These are phyloP conservation scores for Huntiella omanensis DNA, from an alignment of 2,329 filamentous ascomycete genomes.

Conservation along the genomic window DNA sequence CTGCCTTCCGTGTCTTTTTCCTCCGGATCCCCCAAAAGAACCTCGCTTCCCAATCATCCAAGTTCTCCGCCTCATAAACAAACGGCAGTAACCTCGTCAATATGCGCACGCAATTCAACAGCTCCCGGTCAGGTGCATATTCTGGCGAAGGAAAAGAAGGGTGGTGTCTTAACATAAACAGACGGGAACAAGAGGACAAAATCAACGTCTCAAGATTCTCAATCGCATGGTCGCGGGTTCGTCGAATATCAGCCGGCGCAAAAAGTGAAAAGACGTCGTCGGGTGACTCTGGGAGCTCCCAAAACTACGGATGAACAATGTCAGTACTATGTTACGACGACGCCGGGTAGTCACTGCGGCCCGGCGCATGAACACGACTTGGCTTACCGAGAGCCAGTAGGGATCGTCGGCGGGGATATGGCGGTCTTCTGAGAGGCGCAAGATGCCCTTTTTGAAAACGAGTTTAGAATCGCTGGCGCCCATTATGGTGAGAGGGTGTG, in stretches of 20 bases:
- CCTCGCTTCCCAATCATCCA: conserved; percentile 71
- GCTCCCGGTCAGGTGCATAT: conserved; percentile 66
- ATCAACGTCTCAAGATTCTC: conserved; percentile 83
- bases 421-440: conserved; percentile 80
- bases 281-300: conserved; percentile 86
- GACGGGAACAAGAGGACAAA: conserved; percentile 61
- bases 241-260: conserved; percentile 70
- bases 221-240: conserved; percentile 66
- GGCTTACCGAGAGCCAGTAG: conserved; percentile 77
- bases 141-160: conserved; percentile 79
- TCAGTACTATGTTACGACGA: not conserved
- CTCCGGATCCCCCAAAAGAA: conserved; percentile 77
- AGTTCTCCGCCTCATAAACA: conserved; percentile 70
- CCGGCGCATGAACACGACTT: not conserved
- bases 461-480: conserved; percentile 97
- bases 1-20: conserved; percentile 49
- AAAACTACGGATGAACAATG: conserved; percentile 48
- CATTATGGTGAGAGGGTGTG: conserved; percentile 32
- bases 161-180: conserved; percentile 69
- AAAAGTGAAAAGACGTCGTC: conserved; percentile 97
- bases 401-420: conserved; percentile 72
- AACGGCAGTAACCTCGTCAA: conserved; percentile 80
- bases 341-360: conserved; percentile 4
- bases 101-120: conserved; percentile 87
- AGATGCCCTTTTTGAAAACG: conserved; percentile 96